Base-by-base conservation (phyloP, 2,329 filamentous ascomycete species). In the Aotearoamyces nothofagi region DNA sequence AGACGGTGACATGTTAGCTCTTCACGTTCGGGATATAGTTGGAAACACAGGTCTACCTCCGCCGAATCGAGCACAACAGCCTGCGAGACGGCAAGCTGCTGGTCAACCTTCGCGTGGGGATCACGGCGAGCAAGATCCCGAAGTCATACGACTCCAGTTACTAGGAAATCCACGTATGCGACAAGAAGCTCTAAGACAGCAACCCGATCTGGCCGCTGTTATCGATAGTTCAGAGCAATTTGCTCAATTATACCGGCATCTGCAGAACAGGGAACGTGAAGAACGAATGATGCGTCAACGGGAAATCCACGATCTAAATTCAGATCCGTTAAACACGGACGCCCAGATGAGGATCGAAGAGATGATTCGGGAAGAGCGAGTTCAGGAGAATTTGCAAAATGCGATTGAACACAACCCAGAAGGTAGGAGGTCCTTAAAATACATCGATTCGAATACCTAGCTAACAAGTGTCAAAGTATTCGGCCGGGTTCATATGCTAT, bases 381-480 rank as follows among this genome's bases (percentile, higher is more conserved):
- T 98, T 25, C 84, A 87, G 54, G 84, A 94, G 57, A 98, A 98
- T 47, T 55, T 96, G 35, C 84, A 96, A 49, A 90, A 86, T 55
- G 90, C 90, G 23, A 87, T 94, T 67, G 87, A 96, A 56, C 78
- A 96, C 55, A 93, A 92, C 46, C 90, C 90, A 1, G 90, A 96
- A 69, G 87, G 87, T 92, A 57, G 44, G 66, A 55, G 22, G 10
- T 22, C 34, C 15, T 8, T n/a, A n/a, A n/a, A n/a, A n/a, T n/a
- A n/a, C n/a, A n/a, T n/a, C n/a, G n/a, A n/a, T n/a, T n/a, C n/a
- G n/a, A n/a, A n/a, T n/a, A n/a, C n/a, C n/a, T n/a, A n/a, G n/a
- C n/a, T n/a, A n/a, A n/a, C n/a, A n/a, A n/a, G 10, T 13, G 19
- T 24, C 33, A 17, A 43, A 93, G 86, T 90, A 15, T 98, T 98